phyloP scores from a whole-genome alignment of 306 rosid genomes.

The Hylodesmum podocarpum region DNA sequence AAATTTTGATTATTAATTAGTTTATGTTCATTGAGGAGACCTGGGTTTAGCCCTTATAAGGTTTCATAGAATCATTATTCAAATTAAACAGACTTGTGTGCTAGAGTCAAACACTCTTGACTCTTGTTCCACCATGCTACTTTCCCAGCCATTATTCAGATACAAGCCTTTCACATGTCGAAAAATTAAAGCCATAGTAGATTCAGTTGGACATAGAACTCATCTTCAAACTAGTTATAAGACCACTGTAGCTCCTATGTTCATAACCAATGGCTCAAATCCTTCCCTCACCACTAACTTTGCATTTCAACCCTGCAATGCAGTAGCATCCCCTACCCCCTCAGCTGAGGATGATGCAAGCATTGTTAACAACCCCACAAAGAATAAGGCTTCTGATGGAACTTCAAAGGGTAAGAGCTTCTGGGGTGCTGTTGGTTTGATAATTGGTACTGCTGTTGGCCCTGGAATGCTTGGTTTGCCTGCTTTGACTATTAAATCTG shows the following conservation, averaged over 20 bases:
- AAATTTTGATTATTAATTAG: not conserved
- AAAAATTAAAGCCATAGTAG: not conserved
- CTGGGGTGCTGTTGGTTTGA: conserved; percentile 63
- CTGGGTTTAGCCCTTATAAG: not conserved
- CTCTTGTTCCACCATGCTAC: not conserved
- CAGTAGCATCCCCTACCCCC: not conserved
- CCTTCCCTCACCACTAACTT: not conserved
- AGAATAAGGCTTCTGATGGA: not conserved
- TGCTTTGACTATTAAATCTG: conserved; percentile 47
- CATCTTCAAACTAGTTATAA: not conserved
- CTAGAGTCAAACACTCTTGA: not conserved
- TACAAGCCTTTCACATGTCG: not conserved
- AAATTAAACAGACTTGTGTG: not conserved
- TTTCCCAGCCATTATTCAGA: not conserved
- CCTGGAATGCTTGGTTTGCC: conserved; percentile 64
- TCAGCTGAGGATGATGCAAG: not conserved
- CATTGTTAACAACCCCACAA: not conserved
- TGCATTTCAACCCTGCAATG: not conserved
- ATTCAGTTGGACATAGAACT: not conserved
- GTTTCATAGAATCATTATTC: not conserved
- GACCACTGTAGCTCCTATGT: not conserved
- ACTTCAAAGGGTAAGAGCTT: conserved; percentile 35
- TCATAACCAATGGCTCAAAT: not conserved
- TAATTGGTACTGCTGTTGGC: conserved; percentile 55
- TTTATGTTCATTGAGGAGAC: not conserved